Base-by-base conservation (phyloP, 495 filamentous ascomycete species). In the Apodospora peruviana region DNA sequence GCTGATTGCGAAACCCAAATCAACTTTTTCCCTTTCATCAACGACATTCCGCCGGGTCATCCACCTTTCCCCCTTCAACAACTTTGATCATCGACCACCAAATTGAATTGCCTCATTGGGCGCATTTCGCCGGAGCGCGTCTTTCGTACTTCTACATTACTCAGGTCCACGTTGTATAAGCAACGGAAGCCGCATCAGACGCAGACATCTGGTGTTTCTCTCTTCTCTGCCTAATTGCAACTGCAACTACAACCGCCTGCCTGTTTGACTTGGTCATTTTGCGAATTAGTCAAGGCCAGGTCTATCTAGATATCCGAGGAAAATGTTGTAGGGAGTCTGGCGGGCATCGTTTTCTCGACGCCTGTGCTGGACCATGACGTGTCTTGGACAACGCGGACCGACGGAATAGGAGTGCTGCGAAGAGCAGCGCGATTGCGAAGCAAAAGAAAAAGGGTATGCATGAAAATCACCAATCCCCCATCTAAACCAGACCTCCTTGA, bases 1-100 rank as follows among this genome's bases (percentile, higher is more conserved):
- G 39, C 84, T 86, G 94, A 47, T 49, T 57, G 45, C 53, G 44
- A 41, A 40, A 50, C 56, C n/a, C n/a, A n/a, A 37, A 43, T 37
- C 32, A 21, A 50, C 55, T 56, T 65, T 65, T 62, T 65, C 57
- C 48, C 59, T 52, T 59, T 51, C 59, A 61, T 53, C 61, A 55
- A 41, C 51, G 46, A 57, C 45, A 16, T 45, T 49, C 34, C 12
- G 50, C 38, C 1, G 20, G 43, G 35, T 19, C 36, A 36, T 44
- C 43, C 47, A 40, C 37, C 48, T 34, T 16, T 32, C 29, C 43
- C 35, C 24, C 45, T 47, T 45, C 51, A 39, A 42, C 57, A 46
- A 42, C 34, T 38, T 32, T 24, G 21, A 32, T 43, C 47, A 24
- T 23, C 41, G 38, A 48, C 16, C 56, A 40, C 21, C 41, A 18